Conservation (phyloP, 176 grass and related monocot genomes). For the Oryza punctata region DNA sequence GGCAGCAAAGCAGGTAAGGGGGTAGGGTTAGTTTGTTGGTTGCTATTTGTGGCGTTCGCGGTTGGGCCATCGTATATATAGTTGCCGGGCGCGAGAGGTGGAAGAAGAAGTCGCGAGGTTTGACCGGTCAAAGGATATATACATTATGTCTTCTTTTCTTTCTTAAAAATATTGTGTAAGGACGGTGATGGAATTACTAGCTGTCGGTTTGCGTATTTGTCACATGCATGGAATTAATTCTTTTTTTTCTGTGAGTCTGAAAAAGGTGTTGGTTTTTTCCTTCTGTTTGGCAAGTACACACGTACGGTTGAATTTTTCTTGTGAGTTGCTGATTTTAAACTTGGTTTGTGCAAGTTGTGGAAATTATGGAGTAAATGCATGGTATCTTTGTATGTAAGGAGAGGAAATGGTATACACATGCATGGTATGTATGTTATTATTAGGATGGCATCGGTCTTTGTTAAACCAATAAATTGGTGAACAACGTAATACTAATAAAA, state of each 20-base stretch:
- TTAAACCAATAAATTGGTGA: background rate
- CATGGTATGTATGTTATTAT: background rate
- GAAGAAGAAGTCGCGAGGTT: background rate
- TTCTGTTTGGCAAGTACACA: background rate
- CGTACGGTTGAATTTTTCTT: background rate
- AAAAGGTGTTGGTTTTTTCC: background rate
- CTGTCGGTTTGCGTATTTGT: background rate
- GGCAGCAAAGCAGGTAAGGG: background rate
- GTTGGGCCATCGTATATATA: background rate
- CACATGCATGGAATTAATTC: background rate
- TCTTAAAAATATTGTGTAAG: background rate
- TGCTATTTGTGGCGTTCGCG: background rate
- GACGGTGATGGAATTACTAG: background rate
- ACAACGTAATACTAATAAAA: too few relatives aligned
- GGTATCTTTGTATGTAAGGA: background rate
- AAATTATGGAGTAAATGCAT: constrained; percentile 11
- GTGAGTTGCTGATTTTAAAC: background rate
- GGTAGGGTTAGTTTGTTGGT: background rate
- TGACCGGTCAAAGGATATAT: background rate
- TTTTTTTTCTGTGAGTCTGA: background rate
- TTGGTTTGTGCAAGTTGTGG: background rate
- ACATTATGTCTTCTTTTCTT: too few relatives aligned
- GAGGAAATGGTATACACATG: background rate
- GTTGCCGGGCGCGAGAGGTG: background rate
- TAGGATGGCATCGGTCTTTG: background rate